phyloP scores from a whole-genome alignment of 1,139 yeast genomes.

The Pichia norvegensis region DNA sequence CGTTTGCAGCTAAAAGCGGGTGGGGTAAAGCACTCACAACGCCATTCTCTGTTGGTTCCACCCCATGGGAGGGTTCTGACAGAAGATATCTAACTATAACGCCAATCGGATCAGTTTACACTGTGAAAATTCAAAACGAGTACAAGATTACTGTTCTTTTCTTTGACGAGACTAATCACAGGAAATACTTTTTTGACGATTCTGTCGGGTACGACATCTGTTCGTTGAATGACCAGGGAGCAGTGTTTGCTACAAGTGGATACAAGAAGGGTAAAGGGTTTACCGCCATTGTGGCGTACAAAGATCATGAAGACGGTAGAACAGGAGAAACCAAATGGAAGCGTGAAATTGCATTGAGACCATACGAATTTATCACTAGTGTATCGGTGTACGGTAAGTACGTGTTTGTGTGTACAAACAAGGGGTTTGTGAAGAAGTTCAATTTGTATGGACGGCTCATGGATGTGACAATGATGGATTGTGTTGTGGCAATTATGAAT shows the following conservation, averaged over 20 bases:
- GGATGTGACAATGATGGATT: slow-evolving; percentile 43
- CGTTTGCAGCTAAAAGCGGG: slow-evolving; percentile 7
- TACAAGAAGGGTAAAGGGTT: slow-evolving; percentile 14
- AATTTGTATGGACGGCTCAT: slow-evolving; percentile 51
- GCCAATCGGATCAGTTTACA: slow-evolving; percentile 74
- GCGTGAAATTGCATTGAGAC: slow-evolving; percentile 30
- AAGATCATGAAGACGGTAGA: slow-evolving; percentile 33
- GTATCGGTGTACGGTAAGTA: slow-evolving; percentile 33
- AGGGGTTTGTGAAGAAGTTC: slow-evolving; percentile 49
- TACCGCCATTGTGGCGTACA: slow-evolving; percentile 32
- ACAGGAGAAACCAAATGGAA: slow-evolving; percentile 34
- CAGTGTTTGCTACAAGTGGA: slow-evolving; percentile 51
- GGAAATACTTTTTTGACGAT: slow-evolving; percentile 85
- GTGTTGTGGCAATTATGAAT: slow-evolving; percentile 50
- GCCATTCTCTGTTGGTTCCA: slow-evolving; percentile 64
- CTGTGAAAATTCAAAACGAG: slow-evolving; percentile 48
- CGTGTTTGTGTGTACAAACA: slow-evolving; percentile 44
- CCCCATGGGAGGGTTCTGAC: slow-evolving; percentile 61
- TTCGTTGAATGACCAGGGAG: slow-evolving; percentile 58
- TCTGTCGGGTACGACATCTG: slow-evolving; percentile 65
- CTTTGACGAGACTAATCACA: slow-evolving; percentile 70
- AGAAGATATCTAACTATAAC: slow-evolving; percentile 80
- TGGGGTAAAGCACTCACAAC: slow-evolving; percentile 16
- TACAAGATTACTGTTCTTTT: slow-evolving; percentile 64
- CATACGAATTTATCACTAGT: slow-evolving; percentile 38